Evolutionary conservation across 2,329 filamentous ascomycete species (phyloP).

Genomic region (Chaetomium olivaceum): DNA sequence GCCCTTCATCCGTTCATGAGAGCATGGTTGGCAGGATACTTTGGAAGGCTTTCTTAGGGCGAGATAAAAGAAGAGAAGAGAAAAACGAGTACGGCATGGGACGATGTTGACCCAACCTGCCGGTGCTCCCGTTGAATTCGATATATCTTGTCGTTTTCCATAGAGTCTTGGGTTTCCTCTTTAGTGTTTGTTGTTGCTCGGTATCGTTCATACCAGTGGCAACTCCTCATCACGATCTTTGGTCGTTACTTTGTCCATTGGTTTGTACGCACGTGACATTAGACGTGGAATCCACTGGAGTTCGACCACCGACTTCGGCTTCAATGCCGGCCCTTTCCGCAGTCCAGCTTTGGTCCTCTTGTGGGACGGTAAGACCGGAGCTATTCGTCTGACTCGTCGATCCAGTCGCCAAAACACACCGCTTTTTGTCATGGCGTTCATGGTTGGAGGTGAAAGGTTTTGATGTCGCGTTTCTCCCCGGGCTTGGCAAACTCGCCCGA

Average conservation of each 20-base stretch:
- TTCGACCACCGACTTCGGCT: neutral
- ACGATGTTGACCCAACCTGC: no score
- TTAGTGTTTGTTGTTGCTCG: no score
- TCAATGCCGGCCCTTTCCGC: neutral
- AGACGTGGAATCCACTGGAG: neutral
- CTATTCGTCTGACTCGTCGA: neutral
- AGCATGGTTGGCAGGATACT: no score
- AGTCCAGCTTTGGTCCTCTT: neutral
- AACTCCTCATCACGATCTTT: neutral
- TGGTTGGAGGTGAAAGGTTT: neutral
- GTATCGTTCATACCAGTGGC: neutral
- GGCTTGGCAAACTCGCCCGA: slow-evolving; percentile 2
- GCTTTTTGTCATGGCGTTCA: neutral
- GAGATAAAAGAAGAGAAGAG: no score
- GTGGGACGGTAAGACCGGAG: neutral
- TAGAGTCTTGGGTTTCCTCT: no score
- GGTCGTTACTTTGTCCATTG: no score
- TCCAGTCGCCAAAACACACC: neutral
- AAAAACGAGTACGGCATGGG: no score
- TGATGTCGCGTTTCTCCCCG: slow-evolving; percentile 12
- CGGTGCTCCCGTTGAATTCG: no score
- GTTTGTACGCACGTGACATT: neutral
- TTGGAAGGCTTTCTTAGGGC: no score
- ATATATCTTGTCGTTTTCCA: no score
- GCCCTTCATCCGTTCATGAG: no score